Evolutionary conservation across 2,329 filamentous ascomycete species (phyloP).

Genomic region (Amauroascus verrucosus): DNA sequence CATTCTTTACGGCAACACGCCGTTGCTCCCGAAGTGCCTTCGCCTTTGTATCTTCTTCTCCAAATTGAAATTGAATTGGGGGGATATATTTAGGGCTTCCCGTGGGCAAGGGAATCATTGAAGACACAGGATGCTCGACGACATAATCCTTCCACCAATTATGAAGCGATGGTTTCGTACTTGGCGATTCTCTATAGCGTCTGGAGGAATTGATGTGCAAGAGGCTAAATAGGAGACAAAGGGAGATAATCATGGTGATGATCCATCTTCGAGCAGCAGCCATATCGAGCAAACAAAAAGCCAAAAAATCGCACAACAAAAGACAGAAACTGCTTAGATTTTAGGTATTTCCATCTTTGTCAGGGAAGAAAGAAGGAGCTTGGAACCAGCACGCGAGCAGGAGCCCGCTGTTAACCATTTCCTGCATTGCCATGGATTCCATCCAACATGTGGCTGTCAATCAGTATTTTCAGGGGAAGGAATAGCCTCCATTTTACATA

Average conservation of each 20-base stretch:
- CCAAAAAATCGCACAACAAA: not conserved
- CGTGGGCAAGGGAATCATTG: constrained; percentile 19
- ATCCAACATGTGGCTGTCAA: not conserved
- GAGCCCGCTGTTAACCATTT: no score
- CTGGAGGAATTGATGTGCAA: constrained; percentile 6
- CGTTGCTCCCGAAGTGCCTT: constrained; percentile 32
- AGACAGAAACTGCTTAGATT: not conserved
- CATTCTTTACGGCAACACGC: constrained; percentile 40
- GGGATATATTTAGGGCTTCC: constrained; percentile 20
- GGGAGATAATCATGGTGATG: constrained; percentile 9
- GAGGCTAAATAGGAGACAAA: constrained; percentile 11
- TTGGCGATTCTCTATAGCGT: not conserved
- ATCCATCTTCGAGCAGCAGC: constrained; percentile 14
- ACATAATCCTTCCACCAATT: constrained; percentile 16
- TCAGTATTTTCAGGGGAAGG: not conserved
- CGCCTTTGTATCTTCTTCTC: constrained; percentile 18
- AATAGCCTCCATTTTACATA: not conserved
- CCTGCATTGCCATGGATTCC: no score
- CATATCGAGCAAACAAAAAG: not conserved
- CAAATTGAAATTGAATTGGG: constrained; percentile 23
- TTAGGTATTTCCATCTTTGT: not conserved
- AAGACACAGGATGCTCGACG: constrained; percentile 18
- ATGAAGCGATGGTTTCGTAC: not conserved
- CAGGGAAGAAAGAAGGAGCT: not conserved
- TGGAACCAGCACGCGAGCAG: not conserved